Base-by-base conservation (phyloP, 2,329 filamentous ascomycete genomes). In the Fusarium penzigii region DNA sequence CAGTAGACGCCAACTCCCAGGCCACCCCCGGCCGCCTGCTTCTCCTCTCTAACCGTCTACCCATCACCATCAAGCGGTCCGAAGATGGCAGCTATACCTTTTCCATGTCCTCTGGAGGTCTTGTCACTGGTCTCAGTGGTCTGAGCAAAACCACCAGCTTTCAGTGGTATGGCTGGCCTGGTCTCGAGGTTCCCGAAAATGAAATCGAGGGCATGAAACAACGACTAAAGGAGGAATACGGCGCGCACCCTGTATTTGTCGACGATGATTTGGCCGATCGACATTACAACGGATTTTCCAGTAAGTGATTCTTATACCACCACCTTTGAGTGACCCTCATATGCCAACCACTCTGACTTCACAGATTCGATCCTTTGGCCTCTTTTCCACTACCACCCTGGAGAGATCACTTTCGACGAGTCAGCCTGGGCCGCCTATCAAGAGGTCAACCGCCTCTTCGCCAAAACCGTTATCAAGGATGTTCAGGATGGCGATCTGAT, bases 121-220 rank as follows among this genome's bases (percentile, higher is more conserved):
- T 99, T 39, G 94, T 97, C 66, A 96, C 91, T 46, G 94, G 94
- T 17, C 80, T 99, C 55, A 96, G 90, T 62, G 94, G 94, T 25
- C 77, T 97, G 52, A 88, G 90, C 65, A 97, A 97, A 75, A 89
- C 90, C 32, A 96, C 91, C 25, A 93, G 87, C 62, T 97, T 97
- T 74, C 90, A 94, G 72, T 99, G 94, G 94, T 97, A 97, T 74
- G 94, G 94, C 62, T 97, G 94, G 93, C 92, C 94, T 1, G 94
- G 94, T 38, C 76, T 96, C 44, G 91, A 97, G 72, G 86, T 97
- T 5, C 93, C 93, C 39, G 90, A 95, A 58, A 82, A 85, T 49
- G 93, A 97, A 72, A 82, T 90, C 41, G 78, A 82, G 2, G 79
- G 81, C 50, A 86, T 99, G 71, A 88, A 85, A 68, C 80, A 88